Percentiles rank a stretch among this genome's conserved stretches.
Evolutionary conservation across 257 asterid genomes (phyloP).

Genomic region (Gentiana macrophylla): DNA sequence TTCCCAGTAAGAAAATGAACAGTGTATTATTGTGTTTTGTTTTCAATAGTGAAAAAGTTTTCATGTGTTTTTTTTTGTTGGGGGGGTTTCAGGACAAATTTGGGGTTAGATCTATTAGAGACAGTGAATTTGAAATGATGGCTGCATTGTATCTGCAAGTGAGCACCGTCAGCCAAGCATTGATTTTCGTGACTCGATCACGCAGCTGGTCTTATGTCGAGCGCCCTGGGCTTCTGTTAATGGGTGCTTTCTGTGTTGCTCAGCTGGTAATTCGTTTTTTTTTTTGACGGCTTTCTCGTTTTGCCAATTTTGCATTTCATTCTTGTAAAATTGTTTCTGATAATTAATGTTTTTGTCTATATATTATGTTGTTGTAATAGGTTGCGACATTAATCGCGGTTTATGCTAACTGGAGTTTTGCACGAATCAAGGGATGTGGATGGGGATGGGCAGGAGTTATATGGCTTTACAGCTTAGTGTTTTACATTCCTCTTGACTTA

Average conservation of each 20-base stretch:
- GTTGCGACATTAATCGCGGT: slow-evolving; percentile 89
- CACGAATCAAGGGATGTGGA: slow-evolving; percentile 87
- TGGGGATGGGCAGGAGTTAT: slow-evolving; percentile 99
- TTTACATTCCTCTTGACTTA: slow-evolving; percentile 71
- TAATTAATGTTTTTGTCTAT: neutral
- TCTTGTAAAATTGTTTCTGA: neutral
- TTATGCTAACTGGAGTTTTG: slow-evolving; percentile 79
- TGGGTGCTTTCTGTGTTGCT: slow-evolving; percentile 61
- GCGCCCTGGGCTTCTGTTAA: slow-evolving; percentile 71
- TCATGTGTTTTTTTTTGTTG: neutral
- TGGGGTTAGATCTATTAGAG: slow-evolving; percentile 48
- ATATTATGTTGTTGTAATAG: slow-evolving; percentile 19
- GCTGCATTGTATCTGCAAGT: slow-evolving; percentile 95
- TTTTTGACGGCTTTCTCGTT: neutral
- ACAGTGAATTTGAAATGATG: slow-evolving; percentile 62
- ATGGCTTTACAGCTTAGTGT: slow-evolving; percentile 70
- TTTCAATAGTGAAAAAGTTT: too few species aligned
- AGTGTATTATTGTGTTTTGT: neutral
- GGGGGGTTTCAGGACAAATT: slow-evolving; percentile 50
- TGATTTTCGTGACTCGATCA: slow-evolving; percentile 86
- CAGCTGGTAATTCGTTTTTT: slow-evolving; percentile 52
- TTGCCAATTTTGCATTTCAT: too few species aligned
- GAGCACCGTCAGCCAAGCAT: slow-evolving; percentile 91
- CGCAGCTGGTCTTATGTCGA: slow-evolving; percentile 80
- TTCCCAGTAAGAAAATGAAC: slow-evolving; percentile 45